A percentile compares a stretch with the other conserved stretches of the same genome.
Evolutionary conservation across 2,329 filamentous ascomycete genomes (phyloP).

Genomic region (Pseudogymnoascus sp.): DNA sequence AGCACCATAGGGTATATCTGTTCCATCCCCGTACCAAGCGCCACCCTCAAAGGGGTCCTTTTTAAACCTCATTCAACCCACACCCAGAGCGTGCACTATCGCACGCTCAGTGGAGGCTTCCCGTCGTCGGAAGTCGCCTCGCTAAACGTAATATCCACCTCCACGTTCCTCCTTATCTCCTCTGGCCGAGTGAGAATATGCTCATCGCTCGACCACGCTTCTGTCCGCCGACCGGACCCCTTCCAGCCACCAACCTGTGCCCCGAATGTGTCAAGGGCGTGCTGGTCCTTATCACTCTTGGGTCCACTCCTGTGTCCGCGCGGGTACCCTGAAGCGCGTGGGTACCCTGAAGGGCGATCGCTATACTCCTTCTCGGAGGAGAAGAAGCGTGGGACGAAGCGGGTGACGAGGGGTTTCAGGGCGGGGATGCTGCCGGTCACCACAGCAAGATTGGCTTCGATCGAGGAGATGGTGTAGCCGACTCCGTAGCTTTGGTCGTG

Average conservation of each 20-base stretch:
- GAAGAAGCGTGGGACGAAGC: conserved; percentile 9
- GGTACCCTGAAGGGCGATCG: background rate
- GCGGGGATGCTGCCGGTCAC: conserved; percentile 16
- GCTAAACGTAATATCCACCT: conserved; percentile 9
- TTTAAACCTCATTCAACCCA: background rate
- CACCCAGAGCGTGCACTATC: background rate
- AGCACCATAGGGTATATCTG: background rate
- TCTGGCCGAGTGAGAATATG: conserved; percentile 7
- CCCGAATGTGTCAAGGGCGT: conserved; percentile 5
- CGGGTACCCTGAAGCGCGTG: background rate
- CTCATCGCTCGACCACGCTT: conserved; percentile 8
- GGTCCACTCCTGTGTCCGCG: background rate
- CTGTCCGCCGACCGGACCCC: background rate
- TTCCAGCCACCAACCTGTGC: background rate
- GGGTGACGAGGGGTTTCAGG: conserved; percentile 12
- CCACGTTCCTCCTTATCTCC: conserved; percentile 8
- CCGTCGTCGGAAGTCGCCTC: conserved; percentile 2
- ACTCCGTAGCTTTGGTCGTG: conserved; percentile 16
- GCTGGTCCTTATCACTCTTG: background rate
- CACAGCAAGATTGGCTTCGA: conserved; percentile 18
- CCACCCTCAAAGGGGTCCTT: background rate
- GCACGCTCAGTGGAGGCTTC: background rate
- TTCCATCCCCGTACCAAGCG: background rate
- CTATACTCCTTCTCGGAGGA: background rate
- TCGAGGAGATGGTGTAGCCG: conserved; percentile 18